Conservation (phyloP, 108 stramenopile genomes). For the Halocafeteria seosinensis region DNA sequence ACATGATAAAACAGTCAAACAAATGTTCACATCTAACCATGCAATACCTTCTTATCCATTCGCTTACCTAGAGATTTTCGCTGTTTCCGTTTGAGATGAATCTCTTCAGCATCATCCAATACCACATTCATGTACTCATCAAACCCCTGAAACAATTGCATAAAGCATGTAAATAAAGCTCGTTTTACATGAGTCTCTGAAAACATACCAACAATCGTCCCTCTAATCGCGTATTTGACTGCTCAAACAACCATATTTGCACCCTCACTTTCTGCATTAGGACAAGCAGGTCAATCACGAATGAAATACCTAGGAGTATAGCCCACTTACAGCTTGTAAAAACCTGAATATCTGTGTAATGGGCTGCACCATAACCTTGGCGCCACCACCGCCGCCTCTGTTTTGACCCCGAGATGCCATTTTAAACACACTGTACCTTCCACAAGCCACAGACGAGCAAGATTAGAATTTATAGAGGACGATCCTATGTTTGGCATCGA, state of each 20-base stretch:
- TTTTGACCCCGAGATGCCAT: too few relatives aligned
- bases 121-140: slow-evolving; percentile 84
- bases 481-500: too few relatives aligned
- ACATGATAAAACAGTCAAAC: not conserved
- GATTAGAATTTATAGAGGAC: too few relatives aligned
- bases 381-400: too few relatives aligned
- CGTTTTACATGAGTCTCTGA: slow-evolving; percentile 19
- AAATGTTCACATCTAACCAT: not conserved
- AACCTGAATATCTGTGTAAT: slow-evolving; percentile 94
- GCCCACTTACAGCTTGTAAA: slow-evolving; percentile 36
- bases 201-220: slow-evolving; percentile 87
- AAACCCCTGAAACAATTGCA: slow-evolving; percentile 16
- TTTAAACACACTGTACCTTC: too few relatives aligned
- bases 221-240: slow-evolving; percentile 81
- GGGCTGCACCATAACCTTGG: slow-evolving; percentile 48
- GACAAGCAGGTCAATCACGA: not conserved
- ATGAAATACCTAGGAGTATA: not conserved
- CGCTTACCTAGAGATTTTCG: slow-evolving; percentile 45
- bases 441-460: too few relatives aligned
- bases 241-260: slow-evolving; percentile 90
- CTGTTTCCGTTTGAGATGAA: slow-evolving; percentile 48
- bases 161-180: not conserved
- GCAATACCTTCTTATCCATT: not conserved
- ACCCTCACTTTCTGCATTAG: slow-evolving; percentile 67
- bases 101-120: slow-evolving; percentile 82